These are phyloP conservation scores for Chlamydomonas reinhardtii DNA, from an alignment of 163 green algal species.

Conservation along the genomic window DNA sequence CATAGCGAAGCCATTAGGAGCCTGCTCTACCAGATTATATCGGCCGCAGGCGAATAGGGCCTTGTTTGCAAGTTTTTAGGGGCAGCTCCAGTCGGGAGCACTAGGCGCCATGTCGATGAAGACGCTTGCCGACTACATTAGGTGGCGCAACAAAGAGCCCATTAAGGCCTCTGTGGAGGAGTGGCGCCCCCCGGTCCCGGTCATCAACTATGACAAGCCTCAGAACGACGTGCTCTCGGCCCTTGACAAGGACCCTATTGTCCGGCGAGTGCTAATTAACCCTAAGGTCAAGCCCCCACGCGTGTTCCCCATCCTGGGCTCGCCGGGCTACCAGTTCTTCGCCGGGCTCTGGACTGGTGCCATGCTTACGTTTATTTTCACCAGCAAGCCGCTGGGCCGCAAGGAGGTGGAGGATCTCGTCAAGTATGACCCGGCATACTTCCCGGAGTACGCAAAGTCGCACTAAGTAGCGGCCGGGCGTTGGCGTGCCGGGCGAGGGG, in stretches of 20 bases:
- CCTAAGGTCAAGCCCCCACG: conserved; percentile 43
- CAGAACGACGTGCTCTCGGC: conserved; percentile 53
- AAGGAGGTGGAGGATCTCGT: conserved; percentile 65
- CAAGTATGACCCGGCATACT: conserved; percentile 61
- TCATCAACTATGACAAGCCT: conserved; percentile 60
- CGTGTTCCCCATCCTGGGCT: conserved; percentile 55
- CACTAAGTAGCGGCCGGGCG: conserved; percentile 1
- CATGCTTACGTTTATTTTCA: conserved; percentile 61
- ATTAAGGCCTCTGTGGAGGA: conserved; percentile 13
- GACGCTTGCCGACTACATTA: conserved; percentile 58
- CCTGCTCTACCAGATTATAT: too few species aligned
- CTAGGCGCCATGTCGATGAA: conserved; percentile 48
- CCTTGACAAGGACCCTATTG: conserved; percentile 62
- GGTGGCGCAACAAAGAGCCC: conserved; percentile 54
- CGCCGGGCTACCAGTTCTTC: conserved; percentile 60
- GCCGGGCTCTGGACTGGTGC: conserved; percentile 61
- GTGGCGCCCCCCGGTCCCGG: conserved; percentile 56
- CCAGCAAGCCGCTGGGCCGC: conserved; percentile 60
- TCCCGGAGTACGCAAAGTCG: conserved; percentile 58
- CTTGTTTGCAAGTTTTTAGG: background rate
- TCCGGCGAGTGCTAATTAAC: conserved; percentile 58
- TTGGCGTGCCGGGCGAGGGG: background rate
- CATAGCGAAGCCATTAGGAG: too few species aligned
- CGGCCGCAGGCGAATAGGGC: background rate
- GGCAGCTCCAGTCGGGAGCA: background rate